These are phyloP conservation scores for Cladosporium oxysporum DNA, from an alignment of 2,329 filamentous ascomycete genomes.

Conservation along the genomic window DNA sequence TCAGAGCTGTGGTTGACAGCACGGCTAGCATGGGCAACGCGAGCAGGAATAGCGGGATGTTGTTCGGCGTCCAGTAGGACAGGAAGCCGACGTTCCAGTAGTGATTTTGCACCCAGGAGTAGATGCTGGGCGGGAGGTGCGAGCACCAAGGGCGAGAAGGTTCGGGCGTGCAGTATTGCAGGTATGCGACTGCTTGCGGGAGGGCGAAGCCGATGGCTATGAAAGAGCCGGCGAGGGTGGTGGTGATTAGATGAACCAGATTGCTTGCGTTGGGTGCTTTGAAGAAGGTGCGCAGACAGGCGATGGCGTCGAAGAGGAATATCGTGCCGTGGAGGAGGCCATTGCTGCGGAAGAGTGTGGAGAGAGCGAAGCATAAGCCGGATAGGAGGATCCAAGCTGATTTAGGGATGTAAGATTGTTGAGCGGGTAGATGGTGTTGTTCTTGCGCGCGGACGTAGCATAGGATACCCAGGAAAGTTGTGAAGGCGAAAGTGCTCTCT, in stretches of 20 bases:
- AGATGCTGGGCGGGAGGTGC: slow-evolving; percentile 77
- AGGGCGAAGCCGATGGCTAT: slow-evolving; percentile 67
- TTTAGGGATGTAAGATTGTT: slow-evolving; percentile 2
- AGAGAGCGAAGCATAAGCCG: slow-evolving; percentile 62
- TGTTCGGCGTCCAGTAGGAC: slow-evolving; percentile 84
- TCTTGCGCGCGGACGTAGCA: slow-evolving; percentile 60
- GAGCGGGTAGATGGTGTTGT: not conserved
- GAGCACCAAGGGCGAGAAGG: slow-evolving; percentile 70
- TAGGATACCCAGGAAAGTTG: slow-evolving; percentile 74
- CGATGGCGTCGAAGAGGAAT: slow-evolving; percentile 64
- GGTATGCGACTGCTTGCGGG: slow-evolving; percentile 77
- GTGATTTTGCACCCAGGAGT: slow-evolving; percentile 80
- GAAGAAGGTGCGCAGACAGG: slow-evolving; percentile 46
- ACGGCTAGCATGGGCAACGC: slow-evolving; percentile 75
- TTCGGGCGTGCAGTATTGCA: slow-evolving; percentile 61
- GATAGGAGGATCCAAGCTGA: slow-evolving; percentile 28
- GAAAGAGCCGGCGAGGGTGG: slow-evolving; percentile 66
- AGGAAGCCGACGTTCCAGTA: slow-evolving; percentile 94
- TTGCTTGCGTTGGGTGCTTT: slow-evolving; percentile 15
- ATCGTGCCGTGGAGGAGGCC: slow-evolving; percentile 79
- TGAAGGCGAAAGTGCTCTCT: slow-evolving; percentile 75
- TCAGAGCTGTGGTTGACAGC: slow-evolving; percentile 61
- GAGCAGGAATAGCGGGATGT: slow-evolving; percentile 83
- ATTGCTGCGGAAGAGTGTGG: slow-evolving; percentile 78
- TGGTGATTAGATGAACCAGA: slow-evolving; percentile 30